A percentile compares a stretch with the other conserved stretches of the same genome.
phyloP scores from a whole-genome alignment of 345 rosid genomes.

The Noccaea caerulescens region DNA sequence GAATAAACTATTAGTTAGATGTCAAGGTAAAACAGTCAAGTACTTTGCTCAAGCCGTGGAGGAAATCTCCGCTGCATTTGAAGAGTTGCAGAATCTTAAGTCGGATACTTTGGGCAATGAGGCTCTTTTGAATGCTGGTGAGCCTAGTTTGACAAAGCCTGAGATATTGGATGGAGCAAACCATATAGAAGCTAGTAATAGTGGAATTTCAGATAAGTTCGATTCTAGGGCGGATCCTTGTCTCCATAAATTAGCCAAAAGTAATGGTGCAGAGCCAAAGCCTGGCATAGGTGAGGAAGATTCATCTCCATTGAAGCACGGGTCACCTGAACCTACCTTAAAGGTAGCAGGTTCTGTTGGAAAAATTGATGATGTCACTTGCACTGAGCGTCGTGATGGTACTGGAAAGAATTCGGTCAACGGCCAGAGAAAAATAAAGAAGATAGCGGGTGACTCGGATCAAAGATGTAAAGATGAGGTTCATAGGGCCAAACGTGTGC shows the following conservation, averaged over 20 bases:
- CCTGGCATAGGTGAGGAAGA: slow-evolving; percentile 48
- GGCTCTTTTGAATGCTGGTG: slow-evolving; percentile 50
- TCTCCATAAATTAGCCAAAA: slow-evolving; percentile 46
- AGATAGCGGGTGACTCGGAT: slow-evolving; percentile 37
- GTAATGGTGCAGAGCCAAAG: slow-evolving; percentile 56
- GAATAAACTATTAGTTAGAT: slow-evolving; percentile 61
- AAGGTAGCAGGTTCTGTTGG: slow-evolving; percentile 48
- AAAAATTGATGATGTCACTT: slow-evolving; percentile 33
- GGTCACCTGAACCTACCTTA: slow-evolving; percentile 35
- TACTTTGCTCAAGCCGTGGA: slow-evolving; percentile 78
- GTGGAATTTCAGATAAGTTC: slow-evolving; percentile 44
- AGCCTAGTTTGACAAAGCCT: slow-evolving; percentile 54
- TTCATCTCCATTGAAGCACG: slow-evolving; percentile 45
- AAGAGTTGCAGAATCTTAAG: slow-evolving; percentile 60
- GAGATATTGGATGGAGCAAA: slow-evolving; percentile 45
- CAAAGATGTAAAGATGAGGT: slow-evolving; percentile 43
- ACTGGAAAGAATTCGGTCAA: slow-evolving; percentile 41
- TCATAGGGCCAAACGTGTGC: slow-evolving; percentile 45
- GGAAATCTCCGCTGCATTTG: slow-evolving; percentile 84
- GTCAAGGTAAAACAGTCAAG: slow-evolving; percentile 75
- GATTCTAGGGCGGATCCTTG: slow-evolving; percentile 48
- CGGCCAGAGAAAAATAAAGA: slow-evolving; percentile 49
- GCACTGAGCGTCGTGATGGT: slow-evolving; percentile 45
- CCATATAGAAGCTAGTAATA: slow-evolving; percentile 46
- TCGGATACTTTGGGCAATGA: slow-evolving; percentile 51